Evolutionary conservation across 1,139 yeast species (phyloP).

Genomic region (Debaryomyces nepalensis): DNA sequence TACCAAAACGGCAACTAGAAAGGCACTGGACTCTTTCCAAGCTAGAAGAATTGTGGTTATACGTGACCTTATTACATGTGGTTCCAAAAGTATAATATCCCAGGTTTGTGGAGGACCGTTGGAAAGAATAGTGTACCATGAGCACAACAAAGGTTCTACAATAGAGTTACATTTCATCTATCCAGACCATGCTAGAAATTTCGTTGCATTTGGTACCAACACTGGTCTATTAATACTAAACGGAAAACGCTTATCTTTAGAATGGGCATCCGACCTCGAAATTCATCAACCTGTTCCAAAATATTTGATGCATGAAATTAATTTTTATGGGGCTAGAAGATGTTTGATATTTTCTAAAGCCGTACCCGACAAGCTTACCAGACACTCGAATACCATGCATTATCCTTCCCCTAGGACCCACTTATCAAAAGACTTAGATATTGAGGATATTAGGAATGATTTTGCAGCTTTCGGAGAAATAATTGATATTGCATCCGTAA

Average conservation of each 20-base stretch:
- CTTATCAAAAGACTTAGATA: conserved; percentile 34
- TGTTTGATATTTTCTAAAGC: conserved; percentile 37
- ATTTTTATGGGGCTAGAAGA: conserved; percentile 38
- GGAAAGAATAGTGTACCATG: conserved; percentile 49
- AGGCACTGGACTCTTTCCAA: conserved; percentile 4
- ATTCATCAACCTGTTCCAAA: conserved; percentile 37
- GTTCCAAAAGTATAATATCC: conserved; percentile 55
- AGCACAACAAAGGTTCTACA: conserved; percentile 17
- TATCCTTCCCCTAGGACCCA: conserved; percentile 42
- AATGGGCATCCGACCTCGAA: conserved; percentile 39
- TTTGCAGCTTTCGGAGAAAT: conserved; percentile 63
- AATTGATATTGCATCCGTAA: conserved; percentile 65
- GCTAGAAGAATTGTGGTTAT: conserved; percentile 24
- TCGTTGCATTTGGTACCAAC: conserved; percentile 57
- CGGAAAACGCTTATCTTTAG: conserved; percentile 53
- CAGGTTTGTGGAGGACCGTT: conserved; percentile 79
- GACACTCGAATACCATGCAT: conserved; percentile 26
- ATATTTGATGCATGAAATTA: conserved; percentile 33
- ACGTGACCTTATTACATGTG: conserved; percentile 29
- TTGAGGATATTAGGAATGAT: conserved; percentile 46
- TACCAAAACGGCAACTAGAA: background rate
- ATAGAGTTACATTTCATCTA: conserved; percentile 60
- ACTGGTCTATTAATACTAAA: conserved; percentile 63
- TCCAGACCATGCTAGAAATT: conserved; percentile 58
- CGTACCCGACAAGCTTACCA: conserved; percentile 27